Evolutionary conservation across 305 asterid species (phyloP).

Genomic region (Fraxinus sp.): DNA sequence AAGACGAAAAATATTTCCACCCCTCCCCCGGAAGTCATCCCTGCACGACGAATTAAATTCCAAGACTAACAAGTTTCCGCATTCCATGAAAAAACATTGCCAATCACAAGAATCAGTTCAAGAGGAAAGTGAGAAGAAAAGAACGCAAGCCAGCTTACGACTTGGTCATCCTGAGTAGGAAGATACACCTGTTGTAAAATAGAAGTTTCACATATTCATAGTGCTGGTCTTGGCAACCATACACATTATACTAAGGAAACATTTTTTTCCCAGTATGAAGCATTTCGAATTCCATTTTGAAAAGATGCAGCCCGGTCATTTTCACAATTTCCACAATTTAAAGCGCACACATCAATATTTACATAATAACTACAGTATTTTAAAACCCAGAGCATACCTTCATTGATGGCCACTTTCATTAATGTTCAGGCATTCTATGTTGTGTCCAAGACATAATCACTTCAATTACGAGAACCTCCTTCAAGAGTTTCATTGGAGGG

Average conservation of each 20-base stretch:
- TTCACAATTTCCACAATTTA: background rate
- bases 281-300: background rate
- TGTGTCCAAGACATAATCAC: background rate
- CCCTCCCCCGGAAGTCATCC: background rate
- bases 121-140: background rate
- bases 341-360: background rate
- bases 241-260: background rate
- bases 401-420: background rate
- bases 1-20: background rate
- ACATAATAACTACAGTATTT: background rate
- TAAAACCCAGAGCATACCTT: background rate
- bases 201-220: background rate
- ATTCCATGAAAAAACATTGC: background rate
- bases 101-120: background rate
- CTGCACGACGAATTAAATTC: background rate
- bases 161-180: background rate
- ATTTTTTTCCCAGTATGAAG: background rate
- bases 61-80: background rate
- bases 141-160: background rate
- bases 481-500: background rate
- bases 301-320: background rate
- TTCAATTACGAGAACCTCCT: background rate
- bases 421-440: background rate
- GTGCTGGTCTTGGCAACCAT: background rate
- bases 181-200: background rate